Evolutionary conservation across 805 yeast genomes (phyloP), one percentile per base, ranked within the genome.

Genomic region (Metschnikowia drakensbergensis): DNA sequence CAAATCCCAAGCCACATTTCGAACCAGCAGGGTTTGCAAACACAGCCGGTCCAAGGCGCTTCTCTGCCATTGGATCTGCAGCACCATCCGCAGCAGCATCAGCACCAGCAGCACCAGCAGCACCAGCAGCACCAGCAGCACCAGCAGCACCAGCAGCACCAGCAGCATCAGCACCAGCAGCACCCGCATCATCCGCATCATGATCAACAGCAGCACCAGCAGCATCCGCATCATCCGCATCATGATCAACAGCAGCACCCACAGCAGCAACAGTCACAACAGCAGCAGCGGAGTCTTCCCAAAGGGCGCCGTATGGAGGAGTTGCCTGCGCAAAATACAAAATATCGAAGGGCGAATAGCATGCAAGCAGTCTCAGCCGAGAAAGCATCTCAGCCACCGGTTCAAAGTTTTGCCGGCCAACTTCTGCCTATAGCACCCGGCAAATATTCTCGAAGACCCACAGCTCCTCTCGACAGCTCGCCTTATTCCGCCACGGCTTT

Each of bases 401-500:
- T 8, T 3, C 43, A 11, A 23, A 38, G 66, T 62, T 41, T 23
- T 7, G 22, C 22, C 10, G 30, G 29, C n/a, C 29, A 23, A 9
- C 28, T 30, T 11, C 43, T 40, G 43, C 43, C 43, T 8, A 23
- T 30, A n/a, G 8, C 36, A 8, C 5, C 32, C 8, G n/a, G 8
- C 25, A 27, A 37, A 32, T 17, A 5, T 5, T 7, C 32, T 32
- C 8, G 32, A 10, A 28, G 32, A 27, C 13, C 25, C 11, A 10
- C 8, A 6, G 37, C 37, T 25, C 23, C 37, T 7, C 45, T 42
- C 36, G 81, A 77, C 43, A 69, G 69, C 47, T 45, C 70, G 6
- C 73, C 76, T 1, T 79, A 79, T 58, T 57, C 81, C 1, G 61
- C 70, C 13, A 60, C 67, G 58, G 74, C 72, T 52, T 77, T 80